Percentiles rank a stretch among this genome's conserved stretches.
Evolutionary conservation across 805 yeast species (phyloP).

Genomic region (Zygotorulaspora sp.): DNA sequence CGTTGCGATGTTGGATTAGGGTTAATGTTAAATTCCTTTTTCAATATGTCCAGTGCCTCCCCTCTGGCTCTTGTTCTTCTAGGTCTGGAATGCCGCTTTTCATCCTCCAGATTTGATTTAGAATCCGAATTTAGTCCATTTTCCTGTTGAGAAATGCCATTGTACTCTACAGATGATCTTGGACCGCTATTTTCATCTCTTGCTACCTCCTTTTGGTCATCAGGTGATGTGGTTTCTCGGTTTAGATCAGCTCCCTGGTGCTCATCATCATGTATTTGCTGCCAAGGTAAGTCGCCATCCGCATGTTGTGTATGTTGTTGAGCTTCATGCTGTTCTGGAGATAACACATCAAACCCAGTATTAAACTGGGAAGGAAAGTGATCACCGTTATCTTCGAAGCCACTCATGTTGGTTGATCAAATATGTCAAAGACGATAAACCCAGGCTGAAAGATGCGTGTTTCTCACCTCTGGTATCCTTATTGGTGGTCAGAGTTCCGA

Average conservation of each 20-base stretch:
- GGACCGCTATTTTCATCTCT: neutral
- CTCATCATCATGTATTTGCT: conserved; percentile 1
- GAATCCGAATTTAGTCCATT: neutral
- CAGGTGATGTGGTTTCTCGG: neutral
- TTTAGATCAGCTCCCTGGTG: neutral
- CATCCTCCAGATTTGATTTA: conserved; percentile 4
- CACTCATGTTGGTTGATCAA: conserved; percentile 7
- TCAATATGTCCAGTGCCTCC: conserved; percentile 63
- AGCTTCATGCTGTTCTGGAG: conserved; percentile 9
- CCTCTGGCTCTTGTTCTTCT: conserved; percentile 76
- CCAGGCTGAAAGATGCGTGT: too few relatives aligned
- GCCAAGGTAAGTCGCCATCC: neutral
- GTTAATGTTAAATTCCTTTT: conserved; percentile 63
- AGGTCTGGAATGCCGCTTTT: conserved; percentile 27
- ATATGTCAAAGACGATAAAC: neutral
- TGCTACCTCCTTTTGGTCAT: neutral
- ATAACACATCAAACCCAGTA: conserved; percentile 11
- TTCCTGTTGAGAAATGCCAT: neutral
- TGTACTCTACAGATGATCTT: neutral
- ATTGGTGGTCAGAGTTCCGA: too few relatives aligned
- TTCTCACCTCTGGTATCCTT: too few relatives aligned
- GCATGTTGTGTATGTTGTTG: conserved; percentile 1
- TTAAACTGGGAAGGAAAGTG: conserved; percentile 13
- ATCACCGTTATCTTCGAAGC: conserved; percentile 12
- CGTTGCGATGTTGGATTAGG: conserved; percentile 73